These are phyloP conservation scores for Leucocoprinus leucothites DNA, from an alignment of 768 basidiomycete genomes.

Conservation along the genomic window DNA sequence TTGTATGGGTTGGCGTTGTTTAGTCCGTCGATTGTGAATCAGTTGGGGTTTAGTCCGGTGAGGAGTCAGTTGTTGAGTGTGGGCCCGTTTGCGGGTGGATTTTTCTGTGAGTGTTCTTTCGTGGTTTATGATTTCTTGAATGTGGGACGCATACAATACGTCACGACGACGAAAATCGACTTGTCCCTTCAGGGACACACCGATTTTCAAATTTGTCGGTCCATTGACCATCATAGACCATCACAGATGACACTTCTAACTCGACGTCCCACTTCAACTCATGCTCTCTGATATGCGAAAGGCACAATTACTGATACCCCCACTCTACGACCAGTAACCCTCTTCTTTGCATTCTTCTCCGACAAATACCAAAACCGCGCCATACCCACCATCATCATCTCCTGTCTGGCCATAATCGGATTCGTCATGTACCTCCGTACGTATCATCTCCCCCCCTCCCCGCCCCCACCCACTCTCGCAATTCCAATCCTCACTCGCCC, in stretches of 20 bases:
- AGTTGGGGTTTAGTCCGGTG: conserved; percentile 29
- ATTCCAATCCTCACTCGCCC: background rate
- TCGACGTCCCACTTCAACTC: background rate
- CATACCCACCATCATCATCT: conserved; percentile 21
- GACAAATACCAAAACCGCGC: conserved; percentile 25
- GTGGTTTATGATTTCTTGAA: no score
- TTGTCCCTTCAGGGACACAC: no score
- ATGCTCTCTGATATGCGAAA: background rate
- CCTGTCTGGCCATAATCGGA: conserved; percentile 24
- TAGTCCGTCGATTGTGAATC: conserved; percentile 35
- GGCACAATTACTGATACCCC: no score
- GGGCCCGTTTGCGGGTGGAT: conserved; percentile 33
- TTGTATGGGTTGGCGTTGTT: conserved; percentile 34
- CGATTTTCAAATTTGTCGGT: conserved; percentile 14
- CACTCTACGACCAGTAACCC: conserved; percentile 26
- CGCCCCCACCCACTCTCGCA: background rate
- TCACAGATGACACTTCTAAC: no score
- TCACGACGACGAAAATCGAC: no score
- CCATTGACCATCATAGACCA: no score
- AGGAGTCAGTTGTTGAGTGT: conserved; percentile 34
- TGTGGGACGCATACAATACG: no score
- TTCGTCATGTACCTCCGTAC: conserved; percentile 28
- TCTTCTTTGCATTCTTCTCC: conserved; percentile 23
- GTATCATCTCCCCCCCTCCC: background rate
- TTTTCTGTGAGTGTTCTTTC: conserved; percentile 22